Evolutionary conservation across 2,329 filamentous ascomycete genomes (phyloP), one percentile per base, ranked within the genome.

Genomic region (Teratosphaeria gauchensis): DNA sequence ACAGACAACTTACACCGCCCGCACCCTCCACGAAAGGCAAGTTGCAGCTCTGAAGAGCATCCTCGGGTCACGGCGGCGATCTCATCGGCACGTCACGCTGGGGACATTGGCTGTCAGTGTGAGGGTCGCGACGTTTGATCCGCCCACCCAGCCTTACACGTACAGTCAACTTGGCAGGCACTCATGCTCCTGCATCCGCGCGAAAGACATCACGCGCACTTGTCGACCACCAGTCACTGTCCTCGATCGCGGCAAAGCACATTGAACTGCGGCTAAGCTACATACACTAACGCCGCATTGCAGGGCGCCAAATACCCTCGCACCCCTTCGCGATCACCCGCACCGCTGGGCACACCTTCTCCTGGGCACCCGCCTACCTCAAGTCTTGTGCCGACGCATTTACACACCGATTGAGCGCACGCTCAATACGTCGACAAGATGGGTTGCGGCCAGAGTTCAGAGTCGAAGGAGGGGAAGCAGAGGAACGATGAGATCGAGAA

Each of bases 401-500:
- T 38, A 19, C 31, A 19, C 9, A 42, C 28, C 21, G n/a, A 2
- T 9, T 30, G 51, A 53, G 51, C 21, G 28, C 28, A 53, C 28
- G 28, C 51, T 53, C 51, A 5, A 8, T 21, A 52, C 28, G 58
- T 76, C 77, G 80, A 75, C 87, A 91, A 82, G 72, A 99, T 99
- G 94, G 94, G 94, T 86, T 99, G 94, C 78, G 92, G 92, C 79
- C 95, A 96, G 90, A 97, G 92, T 77, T 96, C 94, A 74, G 94
- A 97, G 82, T 94, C 97, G 81, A 96, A 96, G 88, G 94, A 97
- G 91, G 92, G 94, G 80, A 97, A 96, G 89, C 90, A 91, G 82
- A 88, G 94, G 70, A 97, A 99, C 76, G 94, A 99, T 84, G 92
- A 97, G 85, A 99, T 99, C 73, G 94, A 99, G 80, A 97, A 96